Percentiles rank a stretch among this genome's conserved stretches.
Conservation (phyloP, 192 early-diverging fungal genomes). For the Rhizophagus prolifer region DNA sequence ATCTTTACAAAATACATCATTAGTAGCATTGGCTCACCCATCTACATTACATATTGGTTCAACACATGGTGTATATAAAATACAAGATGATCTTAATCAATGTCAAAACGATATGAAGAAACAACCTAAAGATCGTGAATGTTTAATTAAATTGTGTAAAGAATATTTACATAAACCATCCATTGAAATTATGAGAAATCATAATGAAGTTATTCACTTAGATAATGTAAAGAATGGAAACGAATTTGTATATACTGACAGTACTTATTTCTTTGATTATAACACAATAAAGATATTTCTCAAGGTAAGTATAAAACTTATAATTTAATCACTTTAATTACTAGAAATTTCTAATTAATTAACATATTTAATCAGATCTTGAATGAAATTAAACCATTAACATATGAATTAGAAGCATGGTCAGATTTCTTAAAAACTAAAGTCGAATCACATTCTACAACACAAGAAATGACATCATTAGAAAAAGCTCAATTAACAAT, state of each 20-base stretch:
- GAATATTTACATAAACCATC: slow-evolving; percentile 43
- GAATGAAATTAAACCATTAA: slow-evolving; percentile 14
- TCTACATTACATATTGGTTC: slow-evolving; percentile 39
- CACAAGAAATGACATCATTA: background rate
- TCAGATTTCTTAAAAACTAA: slow-evolving; percentile 41
- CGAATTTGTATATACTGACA: slow-evolving; percentile 42
- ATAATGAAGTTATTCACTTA: slow-evolving; percentile 20
- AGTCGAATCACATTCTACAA: background rate
- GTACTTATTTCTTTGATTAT: slow-evolving; percentile 46
- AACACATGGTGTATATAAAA: slow-evolving; percentile 42
- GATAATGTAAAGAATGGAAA: background rate
- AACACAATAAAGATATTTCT: slow-evolving; percentile 32
- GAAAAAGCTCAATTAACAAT: slow-evolving; percentile 22
- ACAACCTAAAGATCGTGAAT: slow-evolving; percentile 25
- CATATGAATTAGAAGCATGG: slow-evolving; percentile 45
- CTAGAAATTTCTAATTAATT: background rate
- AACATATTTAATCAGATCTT: slow-evolving; percentile 3
- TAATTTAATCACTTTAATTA: background rate
- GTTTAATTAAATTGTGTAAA: slow-evolving; percentile 32
- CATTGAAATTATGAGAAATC: slow-evolving; percentile 24
- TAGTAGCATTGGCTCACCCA: slow-evolving; percentile 42
- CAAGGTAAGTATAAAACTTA: slow-evolving; percentile 26
- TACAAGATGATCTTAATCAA: slow-evolving; percentile 31
- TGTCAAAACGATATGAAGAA: slow-evolving; percentile 12
- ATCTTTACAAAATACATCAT: slow-evolving; percentile 28